Conservation (phyloP, 2,329 filamentous ascomycete species). For the Sarocladium oryzae region DNA sequence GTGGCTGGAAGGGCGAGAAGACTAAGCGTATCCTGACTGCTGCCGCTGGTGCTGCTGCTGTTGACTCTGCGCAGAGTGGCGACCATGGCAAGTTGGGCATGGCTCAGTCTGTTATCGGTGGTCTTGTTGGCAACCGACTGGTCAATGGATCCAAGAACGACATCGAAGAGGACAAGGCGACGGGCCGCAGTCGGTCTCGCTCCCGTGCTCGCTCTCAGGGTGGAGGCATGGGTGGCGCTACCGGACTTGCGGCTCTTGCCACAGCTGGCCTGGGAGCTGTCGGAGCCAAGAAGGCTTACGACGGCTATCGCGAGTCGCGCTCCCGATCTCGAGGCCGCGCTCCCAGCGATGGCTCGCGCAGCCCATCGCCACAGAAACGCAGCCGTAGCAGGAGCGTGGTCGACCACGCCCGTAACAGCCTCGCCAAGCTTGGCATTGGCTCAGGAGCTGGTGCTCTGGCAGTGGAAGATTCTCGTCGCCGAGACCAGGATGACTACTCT, state of each 20-base stretch:
- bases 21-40: conserved; percentile 87
- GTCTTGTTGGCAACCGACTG: conserved; percentile 77
- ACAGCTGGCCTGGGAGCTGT: conserved; percentile 56
- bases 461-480: conserved; percentile 32
- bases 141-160: conserved; percentile 71
- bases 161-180: conserved; percentile 54
- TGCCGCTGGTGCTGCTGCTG: conserved; percentile 76
- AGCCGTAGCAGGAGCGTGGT: conserved; percentile 61
- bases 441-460: conserved; percentile 29
- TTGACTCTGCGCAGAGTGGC: conserved; percentile 69
- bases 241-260: conserved; percentile 55
- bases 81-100: conserved; percentile 78
- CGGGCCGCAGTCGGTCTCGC: conserved; percentile 62
- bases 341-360: conserved; percentile 35
- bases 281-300: conserved; percentile 53
- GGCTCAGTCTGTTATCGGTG: conserved; percentile 80
- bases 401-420: conserved; percentile 52
- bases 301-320: conserved; percentile 25
- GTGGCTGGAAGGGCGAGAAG: conserved; percentile 85
- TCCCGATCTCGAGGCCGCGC: conserved; percentile 49
- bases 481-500: conserved; percentile 37
- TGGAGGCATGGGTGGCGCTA: conserved; percentile 36
- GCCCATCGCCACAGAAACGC: conserved; percentile 34
- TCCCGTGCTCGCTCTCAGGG: conserved; percentile 51
- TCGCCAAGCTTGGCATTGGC: conserved; percentile 56